Evolutionary conservation across 2,329 filamentous ascomycete genomes (phyloP), one percentile per base, ranked within the genome.

Genomic region (Pezicula rhizophila): DNA sequence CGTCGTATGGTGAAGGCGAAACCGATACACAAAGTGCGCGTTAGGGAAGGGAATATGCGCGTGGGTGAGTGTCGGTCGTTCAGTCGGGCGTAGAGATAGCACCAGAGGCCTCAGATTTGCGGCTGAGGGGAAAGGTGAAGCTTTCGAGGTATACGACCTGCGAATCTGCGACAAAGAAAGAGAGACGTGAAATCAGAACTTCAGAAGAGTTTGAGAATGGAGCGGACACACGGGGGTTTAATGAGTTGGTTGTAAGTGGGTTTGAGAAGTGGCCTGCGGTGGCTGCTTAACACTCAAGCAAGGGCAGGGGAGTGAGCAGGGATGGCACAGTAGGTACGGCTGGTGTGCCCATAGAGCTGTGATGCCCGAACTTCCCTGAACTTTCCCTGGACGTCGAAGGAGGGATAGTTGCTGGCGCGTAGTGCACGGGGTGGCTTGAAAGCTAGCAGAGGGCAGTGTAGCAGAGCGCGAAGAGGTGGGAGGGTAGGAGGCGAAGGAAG

Each of bases 141-240:
- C 56, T 58, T 57, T 60, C 53, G 59, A 59, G 58, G 58, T 57
- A 60, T 23, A 23, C 23, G 23, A 5, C 23, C 23, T 23, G 23
- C 60, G 59, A 52, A 52, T 59, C 60, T 61, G 60, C 60, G 60
- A 62, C 59, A 60, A 23, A 60, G 60, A 62, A 60, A 62, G 58
- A 61, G 59, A 61, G 60, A 48, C 56, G 58, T 60, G 54, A 55
- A 60, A 43, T 49, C 48, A 48, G 45, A 58, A 58, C 54, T 59
- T 57, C 55, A 60, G 58, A 60, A 58, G 57, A 45, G 59, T 61
- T 61, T 61, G 50, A 59, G 57, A 53, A 54, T 51, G 58, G 57
- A 57, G 40, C 37, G 45, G 49, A 40, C 46, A 57, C 54, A 53
- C 56, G 58, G 60, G 60, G 58, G 60, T 60, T 61, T 57, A 55